A percentile compares a stretch with the other conserved stretches of the same genome.
Evolutionary conservation across 192 early-diverging fungal species (phyloP).

Genomic region (Coemansia sp.): DNA sequence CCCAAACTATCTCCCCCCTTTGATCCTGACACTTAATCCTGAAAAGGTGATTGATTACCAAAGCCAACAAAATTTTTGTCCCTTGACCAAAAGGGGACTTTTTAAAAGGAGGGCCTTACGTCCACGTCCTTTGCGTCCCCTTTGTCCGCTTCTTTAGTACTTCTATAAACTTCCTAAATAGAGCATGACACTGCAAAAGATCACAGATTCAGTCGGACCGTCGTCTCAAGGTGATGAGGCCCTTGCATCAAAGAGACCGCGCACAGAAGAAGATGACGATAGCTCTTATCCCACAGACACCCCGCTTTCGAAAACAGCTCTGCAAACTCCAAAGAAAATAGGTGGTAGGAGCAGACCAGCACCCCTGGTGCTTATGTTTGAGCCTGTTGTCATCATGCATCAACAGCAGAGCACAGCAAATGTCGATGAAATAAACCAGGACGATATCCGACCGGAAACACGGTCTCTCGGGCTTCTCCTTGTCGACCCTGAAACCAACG

Average conservation of each 20-base stretch:
- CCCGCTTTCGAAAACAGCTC: too few relatives aligned
- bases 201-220: background rate
- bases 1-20: too few relatives aligned
- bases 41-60: too few relatives aligned
- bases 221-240: background rate
- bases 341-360: conserved; percentile 22
- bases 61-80: too few relatives aligned
- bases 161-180: too few relatives aligned
- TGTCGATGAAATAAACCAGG: background rate
- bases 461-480: conserved; percentile 14
- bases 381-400: conserved; percentile 2
- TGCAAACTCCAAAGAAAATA: background rate
- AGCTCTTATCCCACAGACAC: too few relatives aligned
- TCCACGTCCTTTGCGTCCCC: background rate
- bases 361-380: conserved; percentile 21
- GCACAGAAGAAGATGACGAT: background rate
- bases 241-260: background rate
- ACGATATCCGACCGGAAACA: background rate
- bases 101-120: too few relatives aligned
- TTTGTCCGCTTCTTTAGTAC: background rate
- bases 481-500: background rate
- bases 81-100: too few relatives aligned
- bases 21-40: too few relatives aligned
- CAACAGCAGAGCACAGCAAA: background rate
- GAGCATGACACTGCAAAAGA: too few relatives aligned